phyloP scores from a whole-genome alignment of 2,329 filamentous ascomycete species.

The Clonostachys chloroleuca region DNA sequence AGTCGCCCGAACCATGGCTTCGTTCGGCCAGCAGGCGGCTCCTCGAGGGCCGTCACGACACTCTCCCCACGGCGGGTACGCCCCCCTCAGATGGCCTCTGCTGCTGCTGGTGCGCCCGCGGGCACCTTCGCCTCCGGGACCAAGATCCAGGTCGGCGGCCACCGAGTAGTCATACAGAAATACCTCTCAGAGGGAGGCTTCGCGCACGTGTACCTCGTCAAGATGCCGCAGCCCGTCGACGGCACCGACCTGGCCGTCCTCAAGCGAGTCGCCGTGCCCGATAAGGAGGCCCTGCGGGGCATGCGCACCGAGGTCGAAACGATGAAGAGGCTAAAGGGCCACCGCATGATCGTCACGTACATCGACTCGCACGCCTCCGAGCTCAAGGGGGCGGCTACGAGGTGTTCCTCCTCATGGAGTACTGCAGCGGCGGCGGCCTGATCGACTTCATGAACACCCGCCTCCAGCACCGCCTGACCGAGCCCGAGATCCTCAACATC shows the following conservation, averaged over 20 bases:
- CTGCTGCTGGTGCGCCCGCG: constrained; percentile 47
- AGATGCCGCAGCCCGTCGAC: constrained; percentile 71
- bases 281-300: constrained; percentile 88
- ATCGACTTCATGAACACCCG: constrained; percentile 99
- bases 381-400: constrained; percentile 89
- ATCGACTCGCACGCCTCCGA: constrained; percentile 98
- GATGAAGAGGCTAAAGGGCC: constrained; percentile 98
- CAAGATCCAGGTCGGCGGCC: constrained; percentile 91
- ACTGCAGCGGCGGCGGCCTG: constrained; percentile 86
- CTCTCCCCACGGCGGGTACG: constrained; percentile 34
- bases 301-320: constrained; percentile 99
- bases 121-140: constrained; percentile 92
- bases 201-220: constrained; percentile 96
- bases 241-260: constrained; percentile 80
- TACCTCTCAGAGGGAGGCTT: constrained; percentile 98
- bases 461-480: constrained; percentile 90
- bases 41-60: constrained; percentile 19
- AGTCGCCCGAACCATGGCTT: constrained; percentile 19
- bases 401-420: constrained; percentile 98
- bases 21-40: constrained; percentile 24
- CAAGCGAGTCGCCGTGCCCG: constrained; percentile 93
- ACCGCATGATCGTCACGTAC: constrained; percentile 94
- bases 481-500: constrained; percentile 96
- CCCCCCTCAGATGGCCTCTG: constrained; percentile 20
- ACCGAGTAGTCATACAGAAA: constrained; percentile 91